Evolutionary conservation across 371 early-diverging fungal species (phyloP), one percentile per base, ranked within the genome.

Genomic region (Mortierella polycephala): DNA sequence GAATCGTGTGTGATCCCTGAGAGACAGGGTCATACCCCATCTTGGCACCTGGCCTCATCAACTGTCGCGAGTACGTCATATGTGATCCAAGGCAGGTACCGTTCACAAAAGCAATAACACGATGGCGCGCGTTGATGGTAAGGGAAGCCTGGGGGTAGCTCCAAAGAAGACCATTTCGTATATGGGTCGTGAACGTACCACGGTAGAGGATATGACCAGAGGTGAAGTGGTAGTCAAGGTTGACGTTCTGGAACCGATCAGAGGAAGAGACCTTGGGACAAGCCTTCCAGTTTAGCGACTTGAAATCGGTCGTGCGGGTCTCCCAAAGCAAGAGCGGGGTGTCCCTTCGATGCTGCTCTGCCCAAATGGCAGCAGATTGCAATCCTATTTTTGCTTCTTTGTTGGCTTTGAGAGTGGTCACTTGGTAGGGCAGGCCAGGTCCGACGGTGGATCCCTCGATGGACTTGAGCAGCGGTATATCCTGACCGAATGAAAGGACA

Each of bases 11-110:
- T 14, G 65, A 64, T 9, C 77, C 77, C n/a, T 60, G 57, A 1
- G 75, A 85, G 68, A 74, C 83, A 3, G 88, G 85, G 57, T 96
- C 96, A 14, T 93, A 92, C 5, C 96, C 96, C 42, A 87, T 83
- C 49, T 93, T 90, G 16, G 91, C 83, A 3, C 95, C 93, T 4
- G 93, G 82, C 41, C 74, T 70, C 23, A 89, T 75, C 21, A 90
- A 49, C 60, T 87, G 90, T 14, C 86, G 83, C 42, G 91, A 90
- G 69, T 93, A 94, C 0, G 93, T 92, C 56, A 91, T 91, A 64
- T 95, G 93, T 0, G 95, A 94, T 16, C 94, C 95, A 60, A 93
- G 75, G 57, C 88, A 82, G 20, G 82, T 67, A 1, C 89, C 89
- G 74, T 95, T 95, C 46, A 92, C 73, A 67, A 89, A 83, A 13